Evolutionary conservation across 495 filamentous ascomycete species (phyloP), one percentile per base, ranked within the genome.

Genomic region (Thermochaetoides thermophila): DNA sequence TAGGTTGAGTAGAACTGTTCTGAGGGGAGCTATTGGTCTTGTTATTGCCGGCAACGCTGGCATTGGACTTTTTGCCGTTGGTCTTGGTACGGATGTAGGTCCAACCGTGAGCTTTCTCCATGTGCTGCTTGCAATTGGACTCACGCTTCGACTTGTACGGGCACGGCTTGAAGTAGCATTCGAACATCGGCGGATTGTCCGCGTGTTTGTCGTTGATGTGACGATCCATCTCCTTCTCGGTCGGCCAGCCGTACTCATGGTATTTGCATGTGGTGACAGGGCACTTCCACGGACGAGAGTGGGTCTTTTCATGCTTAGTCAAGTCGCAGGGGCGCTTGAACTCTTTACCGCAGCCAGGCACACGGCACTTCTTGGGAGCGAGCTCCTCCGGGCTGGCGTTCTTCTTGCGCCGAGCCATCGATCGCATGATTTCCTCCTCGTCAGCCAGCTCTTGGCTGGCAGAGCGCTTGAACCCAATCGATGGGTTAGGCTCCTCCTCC

Each of bases 41-140:
- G 45, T 78, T 74, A n/a, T n/a, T 42, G 25, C 37, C 38, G 5
- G 32, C 31, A 12, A 48, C 43, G 50, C 61, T 65, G 14, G 42
- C 40, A 15, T 42, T 37, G 14, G 38, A 30, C 51, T 66, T 71
- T 45, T 78, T 74, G 44, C 56, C 56, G 36, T 92, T 94, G 59
- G 78, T 84, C 69, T 94, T 94, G 31, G 83, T 84, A 23, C 89
- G 79, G 41, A 81, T 72, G 42, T 97, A 97, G 3, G 66, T 63
- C 76, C 84, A 96, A 27, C 76, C 75, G 47, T 97, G 89, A 0
- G 84, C 76, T 55, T 96, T 97, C 62, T 97, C 89, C 89, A 97
- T 97, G 57, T 97, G 89, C 56, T 97, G 89, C 56, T 96, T 96
- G 72, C 84, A 92, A 59, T 97, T 97, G 54, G 81, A 89, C 61